These are phyloP conservation scores for Jamesozyma hellenica DNA, from an alignment of 805 yeast species.

Conservation along the genomic window DNA sequence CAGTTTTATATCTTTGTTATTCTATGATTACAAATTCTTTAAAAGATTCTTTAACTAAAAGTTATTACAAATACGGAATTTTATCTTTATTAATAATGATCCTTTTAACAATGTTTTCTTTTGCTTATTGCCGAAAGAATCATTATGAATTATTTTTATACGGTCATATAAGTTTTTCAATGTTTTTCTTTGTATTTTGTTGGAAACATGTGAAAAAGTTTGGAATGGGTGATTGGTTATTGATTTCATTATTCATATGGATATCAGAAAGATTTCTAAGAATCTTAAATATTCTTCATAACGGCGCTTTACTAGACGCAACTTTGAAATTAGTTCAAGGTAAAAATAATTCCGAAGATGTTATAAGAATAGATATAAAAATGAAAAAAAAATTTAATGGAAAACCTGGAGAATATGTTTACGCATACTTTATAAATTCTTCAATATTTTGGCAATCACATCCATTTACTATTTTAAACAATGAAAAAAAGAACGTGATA, in stretches of 20 bases:
- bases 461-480: slow-evolving; percentile 44
- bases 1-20: slow-evolving; percentile 30
- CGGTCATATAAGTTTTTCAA: slow-evolving; percentile 34
- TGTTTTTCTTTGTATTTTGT: slow-evolving; percentile 35
- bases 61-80: slow-evolving; percentile 37
- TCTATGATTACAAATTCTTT: slow-evolving; percentile 19
- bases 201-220: slow-evolving; percentile 39
- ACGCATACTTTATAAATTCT: slow-evolving; percentile 38
- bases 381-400: slow-evolving; percentile 17
- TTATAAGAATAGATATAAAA: slow-evolving; percentile 11
- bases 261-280: slow-evolving; percentile 33
- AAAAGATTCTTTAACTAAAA: slow-evolving; percentile 5
- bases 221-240: slow-evolving; percentile 36
- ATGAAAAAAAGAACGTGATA: slow-evolving; percentile 26
- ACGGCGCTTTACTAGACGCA: slow-evolving; percentile 15
- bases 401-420: slow-evolving; percentile 38
- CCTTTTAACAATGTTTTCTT: slow-evolving; percentile 26
- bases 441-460: slow-evolving; percentile 46
- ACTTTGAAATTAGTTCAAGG: slow-evolving; percentile 9
- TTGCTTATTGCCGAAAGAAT: slow-evolving; percentile 27
- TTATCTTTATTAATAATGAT: slow-evolving; percentile 26
- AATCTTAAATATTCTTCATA: slow-evolving; percentile 22
- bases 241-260: slow-evolving; percentile 34
- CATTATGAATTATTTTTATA: slow-evolving; percentile 39
- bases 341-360: slow-evolving; percentile 4